Conservation (phyloP, 163 green algal species). For the Scenedesmus sp. region DNA sequence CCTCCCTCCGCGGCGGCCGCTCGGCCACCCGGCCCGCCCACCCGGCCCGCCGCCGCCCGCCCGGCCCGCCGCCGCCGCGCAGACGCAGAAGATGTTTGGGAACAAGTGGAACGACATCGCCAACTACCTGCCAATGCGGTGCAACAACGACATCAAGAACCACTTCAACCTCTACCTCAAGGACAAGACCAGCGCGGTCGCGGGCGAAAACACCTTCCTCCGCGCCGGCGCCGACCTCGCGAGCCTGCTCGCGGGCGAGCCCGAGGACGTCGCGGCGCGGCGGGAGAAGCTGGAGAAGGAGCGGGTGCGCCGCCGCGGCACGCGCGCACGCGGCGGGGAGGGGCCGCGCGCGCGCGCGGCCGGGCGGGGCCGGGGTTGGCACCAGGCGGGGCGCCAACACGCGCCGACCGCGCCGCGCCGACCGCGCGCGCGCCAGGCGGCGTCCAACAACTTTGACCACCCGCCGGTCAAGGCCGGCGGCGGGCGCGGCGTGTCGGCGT, state of each 20-base stretch:
- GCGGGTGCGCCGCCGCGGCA: neutral
- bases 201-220: conserved; percentile 30
- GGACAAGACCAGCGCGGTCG: conserved; percentile 2
- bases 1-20: too few relatives aligned
- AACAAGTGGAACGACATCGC: conserved; percentile 47
- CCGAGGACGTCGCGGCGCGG: conserved; percentile 9
- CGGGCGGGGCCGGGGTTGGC: too few relatives aligned
- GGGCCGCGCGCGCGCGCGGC: too few relatives aligned
- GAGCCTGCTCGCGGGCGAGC: conserved; percentile 11
- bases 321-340: too few relatives aligned
- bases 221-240: conserved; percentile 18
- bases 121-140: conserved; percentile 33
- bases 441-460: too few relatives aligned
- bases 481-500: too few relatives aligned
- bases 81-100: conserved; percentile 43
- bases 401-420: too few relatives aligned
- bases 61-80: neutral
- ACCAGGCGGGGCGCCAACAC: too few relatives aligned
- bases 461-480: too few relatives aligned
- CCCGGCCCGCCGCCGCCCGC: neutral
- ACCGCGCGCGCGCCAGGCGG: too few relatives aligned
- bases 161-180: conserved; percentile 50
- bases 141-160: conserved; percentile 53
- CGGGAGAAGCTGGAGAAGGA: conserved; percentile 31
- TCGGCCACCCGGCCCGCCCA: too few relatives aligned